Evolutionary conservation across 345 rosid genomes (phyloP).

Genomic region (Melaleuca alternifolia): DNA sequence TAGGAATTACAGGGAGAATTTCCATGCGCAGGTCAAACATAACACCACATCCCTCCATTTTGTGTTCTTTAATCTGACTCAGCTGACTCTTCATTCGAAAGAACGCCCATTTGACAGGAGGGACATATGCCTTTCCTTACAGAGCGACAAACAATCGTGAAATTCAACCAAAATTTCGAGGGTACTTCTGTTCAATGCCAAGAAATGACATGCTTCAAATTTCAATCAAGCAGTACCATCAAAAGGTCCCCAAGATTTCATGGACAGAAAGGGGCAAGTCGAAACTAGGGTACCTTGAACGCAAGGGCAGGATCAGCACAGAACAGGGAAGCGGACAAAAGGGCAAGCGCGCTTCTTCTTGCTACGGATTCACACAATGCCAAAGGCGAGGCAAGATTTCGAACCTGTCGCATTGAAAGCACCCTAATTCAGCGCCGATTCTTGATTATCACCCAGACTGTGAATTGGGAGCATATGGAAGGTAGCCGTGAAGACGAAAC

Average conservation of each 20-base stretch:
- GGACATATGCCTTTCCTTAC: background rate
- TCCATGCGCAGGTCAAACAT: background rate
- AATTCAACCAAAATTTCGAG: background rate
- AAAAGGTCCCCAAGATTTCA: background rate
- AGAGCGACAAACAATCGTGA: background rate
- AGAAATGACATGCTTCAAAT: background rate
- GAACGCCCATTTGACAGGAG: background rate
- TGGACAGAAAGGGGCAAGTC: background rate
- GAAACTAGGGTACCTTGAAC: slow-evolving; percentile 34
- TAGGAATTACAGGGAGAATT: background rate
- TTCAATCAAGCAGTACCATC: background rate
- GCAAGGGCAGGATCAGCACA: slow-evolving; percentile 81
- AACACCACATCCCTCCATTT: background rate
- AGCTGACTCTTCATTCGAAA: background rate
- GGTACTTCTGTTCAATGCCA: background rate
- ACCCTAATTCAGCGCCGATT: background rate
- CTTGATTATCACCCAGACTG: background rate
- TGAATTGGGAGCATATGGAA: background rate
- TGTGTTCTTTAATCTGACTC: background rate
- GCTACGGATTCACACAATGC: slow-evolving; percentile 26
- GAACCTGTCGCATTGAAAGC: background rate
- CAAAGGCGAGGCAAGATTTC: slow-evolving; percentile 8
- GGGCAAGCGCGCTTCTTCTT: slow-evolving; percentile 43
- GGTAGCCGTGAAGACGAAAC: background rate
- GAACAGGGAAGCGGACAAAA: slow-evolving; percentile 58